phyloP scores from a whole-genome alignment of 2,329 filamentous ascomycete genomes.

The Clarireedia hainanense region DNA sequence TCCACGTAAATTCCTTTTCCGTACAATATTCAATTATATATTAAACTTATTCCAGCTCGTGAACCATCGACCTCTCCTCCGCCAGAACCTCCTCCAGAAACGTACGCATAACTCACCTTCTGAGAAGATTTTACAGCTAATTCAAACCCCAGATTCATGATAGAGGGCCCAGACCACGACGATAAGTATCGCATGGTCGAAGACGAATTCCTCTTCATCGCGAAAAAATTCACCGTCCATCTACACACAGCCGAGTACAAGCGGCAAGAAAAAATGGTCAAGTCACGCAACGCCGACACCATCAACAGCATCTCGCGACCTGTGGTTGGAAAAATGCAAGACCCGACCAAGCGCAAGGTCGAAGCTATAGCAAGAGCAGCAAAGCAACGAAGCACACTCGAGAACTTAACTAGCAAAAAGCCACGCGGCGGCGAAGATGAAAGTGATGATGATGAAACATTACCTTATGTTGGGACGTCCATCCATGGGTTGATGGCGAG shows the following conservation, averaged over 20 bases:
- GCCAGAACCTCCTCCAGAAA: constrained; percentile 40
- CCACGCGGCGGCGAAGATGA: constrained; percentile 22
- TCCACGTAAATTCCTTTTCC: not conserved
- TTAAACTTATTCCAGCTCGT: constrained; percentile 14
- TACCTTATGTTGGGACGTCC: constrained; percentile 32
- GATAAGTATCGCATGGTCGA: constrained; percentile 77
- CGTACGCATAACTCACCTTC: constrained; percentile 26
- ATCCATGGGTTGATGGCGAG: constrained; percentile 39
- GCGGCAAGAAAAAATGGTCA: constrained; percentile 52
- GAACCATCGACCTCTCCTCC: constrained; percentile 46
- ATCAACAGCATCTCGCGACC: constrained; percentile 34
- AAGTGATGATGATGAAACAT: constrained; percentile 20
- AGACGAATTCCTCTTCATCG: constrained; percentile 64
- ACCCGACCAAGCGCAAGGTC: constrained; percentile 23
- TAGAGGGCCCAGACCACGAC: constrained; percentile 55
- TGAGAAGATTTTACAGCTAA: no score
- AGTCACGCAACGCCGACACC: constrained; percentile 43
- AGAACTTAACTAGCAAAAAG: constrained; percentile 18
- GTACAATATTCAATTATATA: not conserved
- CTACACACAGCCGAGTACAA: constrained; percentile 73
- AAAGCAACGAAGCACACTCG: constrained; percentile 31
- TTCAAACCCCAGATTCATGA: constrained; percentile 40
- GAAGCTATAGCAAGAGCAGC: constrained; percentile 31
- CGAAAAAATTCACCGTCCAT: constrained; percentile 63
- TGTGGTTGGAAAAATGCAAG: constrained; percentile 29